These are phyloP conservation scores for Colletotrichum liriopes DNA, from an alignment of 2,329 filamentous ascomycete species.

Conservation along the genomic window DNA sequence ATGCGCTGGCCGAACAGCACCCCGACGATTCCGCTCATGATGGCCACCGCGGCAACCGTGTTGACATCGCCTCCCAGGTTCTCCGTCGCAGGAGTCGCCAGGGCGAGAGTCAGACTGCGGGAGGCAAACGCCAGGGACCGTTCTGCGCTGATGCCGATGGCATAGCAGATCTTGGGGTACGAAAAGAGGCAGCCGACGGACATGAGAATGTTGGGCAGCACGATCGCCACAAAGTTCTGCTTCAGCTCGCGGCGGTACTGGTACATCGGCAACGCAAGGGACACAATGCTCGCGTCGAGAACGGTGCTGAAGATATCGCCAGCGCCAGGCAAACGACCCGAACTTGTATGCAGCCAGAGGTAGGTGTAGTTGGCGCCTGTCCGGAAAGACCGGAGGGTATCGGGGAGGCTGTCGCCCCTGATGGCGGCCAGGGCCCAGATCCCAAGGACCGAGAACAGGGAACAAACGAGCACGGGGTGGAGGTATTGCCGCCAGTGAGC, in stretches of 20 bases:
- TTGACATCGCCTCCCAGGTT: slow-evolving; percentile 72
- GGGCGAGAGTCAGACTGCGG: slow-evolving; percentile 71
- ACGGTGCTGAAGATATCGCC: slow-evolving; percentile 70
- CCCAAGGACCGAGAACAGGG: slow-evolving; percentile 66
- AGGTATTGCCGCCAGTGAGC: slow-evolving; percentile 65
- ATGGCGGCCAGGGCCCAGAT: slow-evolving; percentile 69
- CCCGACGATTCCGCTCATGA: slow-evolving; percentile 73
- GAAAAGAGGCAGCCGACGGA: slow-evolving; percentile 69
- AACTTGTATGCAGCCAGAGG: slow-evolving; percentile 60
- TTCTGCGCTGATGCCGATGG: slow-evolving; percentile 67
- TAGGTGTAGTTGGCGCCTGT: slow-evolving; percentile 68
- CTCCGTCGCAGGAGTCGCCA: slow-evolving; percentile 70
- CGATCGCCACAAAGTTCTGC: slow-evolving; percentile 68
- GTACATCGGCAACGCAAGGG: slow-evolving; percentile 74
- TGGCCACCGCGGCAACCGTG: slow-evolving; percentile 70
- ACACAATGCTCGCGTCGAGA: slow-evolving; percentile 72
- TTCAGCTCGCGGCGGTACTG: slow-evolving; percentile 71
- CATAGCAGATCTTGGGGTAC: slow-evolving; percentile 70
- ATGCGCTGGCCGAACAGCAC: slow-evolving; percentile 68
- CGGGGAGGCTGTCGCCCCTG: slow-evolving; percentile 56
- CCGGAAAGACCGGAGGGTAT: slow-evolving; percentile 63
- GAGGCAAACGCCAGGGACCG: slow-evolving; percentile 70
- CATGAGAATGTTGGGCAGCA: slow-evolving; percentile 67
- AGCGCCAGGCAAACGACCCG: slow-evolving; percentile 62
- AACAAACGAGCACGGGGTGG: slow-evolving; percentile 72